Conservation (phyloP, 2,329 filamentous ascomycete species). For the Thyridium curvatum region DNA sequence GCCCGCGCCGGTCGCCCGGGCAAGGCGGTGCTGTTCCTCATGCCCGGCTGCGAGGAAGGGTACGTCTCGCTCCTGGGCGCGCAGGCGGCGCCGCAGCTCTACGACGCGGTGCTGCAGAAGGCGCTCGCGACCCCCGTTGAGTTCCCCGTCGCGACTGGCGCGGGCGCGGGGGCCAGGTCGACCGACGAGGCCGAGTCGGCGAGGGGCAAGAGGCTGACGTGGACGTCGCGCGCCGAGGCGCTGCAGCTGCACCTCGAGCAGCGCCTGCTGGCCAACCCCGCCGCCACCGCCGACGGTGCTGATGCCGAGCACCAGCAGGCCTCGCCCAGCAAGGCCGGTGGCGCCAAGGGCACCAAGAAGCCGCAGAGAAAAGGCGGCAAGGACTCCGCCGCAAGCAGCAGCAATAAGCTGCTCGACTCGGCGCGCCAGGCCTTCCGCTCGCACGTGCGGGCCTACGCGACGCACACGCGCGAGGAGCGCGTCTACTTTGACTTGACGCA, state of each 20-base stretch:
- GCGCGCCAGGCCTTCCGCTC: conserved; percentile 84
- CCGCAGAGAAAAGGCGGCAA: conserved; percentile 21
- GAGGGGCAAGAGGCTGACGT: conserved; percentile 37
- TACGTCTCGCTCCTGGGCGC: conserved; percentile 70
- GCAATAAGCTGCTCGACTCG: conserved; percentile 64
- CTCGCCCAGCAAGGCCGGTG: conserved; percentile 7
- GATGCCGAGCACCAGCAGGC: conserved; percentile 4
- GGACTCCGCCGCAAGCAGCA: conserved; percentile 14
- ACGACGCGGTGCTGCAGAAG: conserved; percentile 54
- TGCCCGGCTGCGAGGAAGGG: conserved; percentile 85
- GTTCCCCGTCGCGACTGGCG: conserved; percentile 42
- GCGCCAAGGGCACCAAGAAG: conserved; percentile 7
- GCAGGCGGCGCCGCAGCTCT: conserved; percentile 41
- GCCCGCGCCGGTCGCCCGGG: conserved; percentile 87
- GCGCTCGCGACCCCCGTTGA: conserved; percentile 56
- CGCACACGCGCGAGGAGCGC: conserved; percentile 80
- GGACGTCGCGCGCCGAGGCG: conserved; percentile 41
- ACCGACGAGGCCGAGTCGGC: conserved; percentile 47
- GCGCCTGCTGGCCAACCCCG: conserved; percentile 49
- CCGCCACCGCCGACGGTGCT: conserved; percentile 10
- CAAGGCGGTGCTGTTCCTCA: conserved; percentile 80
- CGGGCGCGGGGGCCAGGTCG: conserved; percentile 57
- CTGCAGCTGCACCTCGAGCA: conserved; percentile 56
- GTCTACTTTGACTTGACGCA: conserved; percentile 86
- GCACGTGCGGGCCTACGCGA: conserved; percentile 91